Evolutionary conservation across 2,329 filamentous ascomycete species (phyloP).

Genomic region (Bipolaris zeicola): DNA sequence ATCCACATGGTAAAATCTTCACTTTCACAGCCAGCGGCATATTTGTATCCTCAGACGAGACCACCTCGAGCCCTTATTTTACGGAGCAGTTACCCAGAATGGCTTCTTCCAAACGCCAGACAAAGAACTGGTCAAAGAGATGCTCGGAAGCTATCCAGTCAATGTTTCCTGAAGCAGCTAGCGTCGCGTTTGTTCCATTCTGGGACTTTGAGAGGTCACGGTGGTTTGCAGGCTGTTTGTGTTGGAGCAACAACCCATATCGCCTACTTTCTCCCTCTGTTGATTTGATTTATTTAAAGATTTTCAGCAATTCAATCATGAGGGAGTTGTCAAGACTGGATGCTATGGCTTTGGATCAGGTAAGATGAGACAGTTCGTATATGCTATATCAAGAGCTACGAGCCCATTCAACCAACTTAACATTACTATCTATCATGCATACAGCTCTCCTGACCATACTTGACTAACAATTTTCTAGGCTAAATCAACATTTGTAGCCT

Average conservation of each 20-base stretch:
- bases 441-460: neutral
- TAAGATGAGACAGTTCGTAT: neutral
- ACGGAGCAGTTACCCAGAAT: neutral
- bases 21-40: conserved; percentile 25
- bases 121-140: conserved; percentile 34
- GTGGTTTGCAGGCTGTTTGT: conserved; percentile 46
- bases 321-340: conserved; percentile 61
- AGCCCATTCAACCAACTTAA: neutral
- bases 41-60: conserved; percentile 29
- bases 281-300: conserved; percentile 44
- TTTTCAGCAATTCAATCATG: conserved; percentile 58
- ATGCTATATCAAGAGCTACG: neutral
- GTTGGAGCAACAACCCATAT: conserved; percentile 41
- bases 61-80: conserved; percentile 5
- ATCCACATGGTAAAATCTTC: conserved; percentile 36
- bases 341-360: conserved; percentile 50
- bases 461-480: conserved; percentile 27
- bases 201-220: conserved; percentile 47
- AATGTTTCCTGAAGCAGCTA: conserved; percentile 51
- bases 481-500: conserved; percentile 60
- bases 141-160: conserved; percentile 55
- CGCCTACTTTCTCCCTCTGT: conserved; percentile 36
- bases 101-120: conserved; percentile 7
- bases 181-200: conserved; percentile 48
- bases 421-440: neutral